A percentile compares a stretch with the other conserved stretches of the same genome.
Conservation (phyloP, 2,329 filamentous ascomycete species). For the Ophiostoma fasciatum region DNA sequence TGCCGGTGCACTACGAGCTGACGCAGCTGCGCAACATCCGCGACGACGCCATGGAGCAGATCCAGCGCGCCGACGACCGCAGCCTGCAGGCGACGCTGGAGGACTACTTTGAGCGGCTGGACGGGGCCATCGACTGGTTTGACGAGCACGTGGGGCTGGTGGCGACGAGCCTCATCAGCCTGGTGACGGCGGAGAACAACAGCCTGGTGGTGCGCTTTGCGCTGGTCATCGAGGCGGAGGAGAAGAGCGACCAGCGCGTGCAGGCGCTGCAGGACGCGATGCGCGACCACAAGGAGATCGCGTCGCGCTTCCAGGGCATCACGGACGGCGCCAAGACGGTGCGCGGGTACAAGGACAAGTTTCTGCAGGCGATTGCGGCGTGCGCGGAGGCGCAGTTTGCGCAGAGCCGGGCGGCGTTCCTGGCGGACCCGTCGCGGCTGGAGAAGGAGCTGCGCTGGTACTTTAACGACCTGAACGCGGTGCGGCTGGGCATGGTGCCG, state of each 20-base stretch:
- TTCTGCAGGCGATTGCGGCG: conserved; percentile 63
- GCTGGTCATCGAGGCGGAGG: conserved; percentile 85
- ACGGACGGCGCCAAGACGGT: conserved; percentile 84
- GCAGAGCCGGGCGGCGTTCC: conserved; percentile 56
- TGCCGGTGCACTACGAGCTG: conserved; percentile 82
- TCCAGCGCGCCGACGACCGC: conserved; percentile 57
- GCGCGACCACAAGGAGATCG: conserved; percentile 90
- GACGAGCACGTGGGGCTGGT: conserved; percentile 85
- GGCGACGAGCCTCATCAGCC: conserved; percentile 76
- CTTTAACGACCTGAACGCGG: conserved; percentile 93
- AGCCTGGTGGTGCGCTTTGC: conserved; percentile 83
- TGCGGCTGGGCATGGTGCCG: conserved; percentile 80
- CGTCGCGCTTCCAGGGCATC: conserved; percentile 85
- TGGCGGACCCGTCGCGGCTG: conserved; percentile 67
- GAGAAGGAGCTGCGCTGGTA: conserved; percentile 90
- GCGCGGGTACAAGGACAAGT: conserved; percentile 94
- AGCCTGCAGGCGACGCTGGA: conserved; percentile 70
- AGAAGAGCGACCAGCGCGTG: conserved; percentile 89
- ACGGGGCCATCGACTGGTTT: conserved; percentile 84
- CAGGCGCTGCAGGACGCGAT: conserved; percentile 86
- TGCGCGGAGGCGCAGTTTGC: conserved; percentile 63
- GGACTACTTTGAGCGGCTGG: conserved; percentile 77
- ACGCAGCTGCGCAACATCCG: conserved; percentile 85
- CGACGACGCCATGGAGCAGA: conserved; percentile 94
- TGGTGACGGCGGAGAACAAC: conserved; percentile 76